These are phyloP conservation scores for Mercurialis annua DNA, from an alignment of 345 rosid species.

Conservation along the genomic window DNA sequence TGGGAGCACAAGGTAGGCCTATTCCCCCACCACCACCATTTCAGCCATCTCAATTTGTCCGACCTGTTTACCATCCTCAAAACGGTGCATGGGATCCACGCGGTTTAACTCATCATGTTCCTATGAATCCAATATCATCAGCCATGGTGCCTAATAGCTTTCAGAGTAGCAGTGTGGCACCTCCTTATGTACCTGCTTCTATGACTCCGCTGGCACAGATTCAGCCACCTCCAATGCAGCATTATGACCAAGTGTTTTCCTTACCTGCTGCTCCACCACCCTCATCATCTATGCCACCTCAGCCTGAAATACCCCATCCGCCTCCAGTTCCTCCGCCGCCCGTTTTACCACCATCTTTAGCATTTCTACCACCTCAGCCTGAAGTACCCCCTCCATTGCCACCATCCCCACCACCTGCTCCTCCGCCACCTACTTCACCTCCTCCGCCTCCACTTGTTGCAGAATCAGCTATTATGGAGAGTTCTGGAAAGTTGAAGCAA, in stretches of 20 bases:
- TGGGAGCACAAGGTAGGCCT: conserved; percentile 50
- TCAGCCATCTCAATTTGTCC: conserved; percentile 66
- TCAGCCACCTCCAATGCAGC: conserved; percentile 61
- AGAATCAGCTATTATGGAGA: conserved; percentile 41
- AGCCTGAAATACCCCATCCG: conserved; percentile 27
- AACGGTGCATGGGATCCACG: conserved; percentile 77
- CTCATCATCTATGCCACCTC: conserved; percentile 42
- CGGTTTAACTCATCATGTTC: conserved; percentile 50
- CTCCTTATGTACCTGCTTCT: conserved; percentile 69
- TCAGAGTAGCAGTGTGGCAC: conserved; percentile 49
- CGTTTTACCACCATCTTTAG: conserved; percentile 40
- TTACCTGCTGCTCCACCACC: conserved; percentile 48
- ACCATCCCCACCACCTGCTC: conserved; percentile 73
- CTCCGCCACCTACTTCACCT: conserved; percentile 87
- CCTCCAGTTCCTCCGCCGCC: conserved; percentile 68
- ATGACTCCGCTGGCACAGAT: conserved; percentile 72
- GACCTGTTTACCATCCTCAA: conserved; percentile 61
- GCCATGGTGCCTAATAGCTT: conserved; percentile 44
- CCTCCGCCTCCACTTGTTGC: conserved; percentile 48
- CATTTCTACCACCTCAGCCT: conserved; percentile 43
- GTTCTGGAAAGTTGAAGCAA: conserved; percentile 42
- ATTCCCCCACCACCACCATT: conserved; percentile 63
- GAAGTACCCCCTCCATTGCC: conserved; percentile 46
- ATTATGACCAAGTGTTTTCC: conserved; percentile 57
- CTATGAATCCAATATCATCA: conserved; percentile 52